These are phyloP conservation scores for Mycena metata DNA, from an alignment of 768 basidiomycete genomes.

Conservation along the genomic window DNA sequence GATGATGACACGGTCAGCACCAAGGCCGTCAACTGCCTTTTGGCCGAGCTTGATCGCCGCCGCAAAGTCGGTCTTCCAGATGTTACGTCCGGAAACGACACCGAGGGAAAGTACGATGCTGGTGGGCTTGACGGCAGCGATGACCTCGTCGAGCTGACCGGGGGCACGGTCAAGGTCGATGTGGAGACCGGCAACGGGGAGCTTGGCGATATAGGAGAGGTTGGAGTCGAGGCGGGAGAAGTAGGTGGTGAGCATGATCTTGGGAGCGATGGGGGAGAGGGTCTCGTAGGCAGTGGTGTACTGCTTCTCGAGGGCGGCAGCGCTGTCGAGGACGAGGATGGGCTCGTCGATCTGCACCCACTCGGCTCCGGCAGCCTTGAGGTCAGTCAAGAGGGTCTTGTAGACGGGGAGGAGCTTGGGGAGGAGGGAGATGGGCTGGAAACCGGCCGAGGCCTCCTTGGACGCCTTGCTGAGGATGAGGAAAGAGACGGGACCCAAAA, in stretches of 20 bases:
- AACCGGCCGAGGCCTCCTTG: slow-evolving; percentile 85
- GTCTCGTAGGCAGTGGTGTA: slow-evolving; percentile 86
- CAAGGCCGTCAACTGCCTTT: slow-evolving; percentile 87
- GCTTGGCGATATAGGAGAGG: slow-evolving; percentile 88
- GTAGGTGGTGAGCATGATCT: slow-evolving; percentile 96
- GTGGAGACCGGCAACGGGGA: slow-evolving; percentile 94
- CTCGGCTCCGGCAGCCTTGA: slow-evolving; percentile 93
- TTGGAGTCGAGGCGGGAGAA: slow-evolving; percentile 97
- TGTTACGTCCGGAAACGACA: slow-evolving; percentile 97
- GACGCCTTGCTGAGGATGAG: slow-evolving; percentile 92
- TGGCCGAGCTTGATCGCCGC: slow-evolving; percentile 86
- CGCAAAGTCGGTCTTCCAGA: slow-evolving; percentile 98
- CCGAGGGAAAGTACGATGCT: slow-evolving; percentile 90
- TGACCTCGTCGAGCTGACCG: slow-evolving; percentile 84
- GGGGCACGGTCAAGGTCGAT: slow-evolving; percentile 97
- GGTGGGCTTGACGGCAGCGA: slow-evolving; percentile 88
- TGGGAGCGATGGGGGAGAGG: slow-evolving; percentile 86
- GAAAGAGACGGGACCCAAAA: slow-evolving; percentile 96
- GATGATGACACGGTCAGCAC: slow-evolving; percentile 89
- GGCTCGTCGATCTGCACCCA: slow-evolving; percentile 99
- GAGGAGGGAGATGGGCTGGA: slow-evolving; percentile 93
- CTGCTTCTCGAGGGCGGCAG: slow-evolving; percentile 80
- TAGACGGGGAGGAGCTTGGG: slow-evolving; percentile 92
- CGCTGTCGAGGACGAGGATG: slow-evolving; percentile 91
- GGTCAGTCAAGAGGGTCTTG: slow-evolving; percentile 87